Conservation (phyloP, 495 filamentous ascomycete genomes). For the Eremomyces bilateralis region DNA sequence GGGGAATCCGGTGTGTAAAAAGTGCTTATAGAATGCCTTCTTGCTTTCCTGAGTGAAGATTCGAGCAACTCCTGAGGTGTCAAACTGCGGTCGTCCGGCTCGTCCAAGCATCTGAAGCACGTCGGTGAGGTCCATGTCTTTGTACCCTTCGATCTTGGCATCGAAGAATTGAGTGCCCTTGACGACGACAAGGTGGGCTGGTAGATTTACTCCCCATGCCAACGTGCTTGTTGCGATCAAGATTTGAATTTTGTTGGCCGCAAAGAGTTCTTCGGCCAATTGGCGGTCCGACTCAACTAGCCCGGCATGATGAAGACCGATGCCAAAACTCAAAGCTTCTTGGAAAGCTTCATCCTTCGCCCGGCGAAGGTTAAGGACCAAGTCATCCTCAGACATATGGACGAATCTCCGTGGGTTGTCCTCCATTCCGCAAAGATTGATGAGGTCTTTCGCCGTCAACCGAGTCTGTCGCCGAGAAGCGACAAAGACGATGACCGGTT, state of each 20-base stretch:
- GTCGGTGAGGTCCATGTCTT: constrained; percentile 97
- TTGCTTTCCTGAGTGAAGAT: constrained; percentile 96
- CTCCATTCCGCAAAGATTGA: constrained; percentile 96
- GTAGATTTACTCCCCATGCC: constrained; percentile 96
- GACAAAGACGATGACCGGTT: constrained; percentile 96
- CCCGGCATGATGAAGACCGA: constrained; percentile 92
- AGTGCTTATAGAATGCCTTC: constrained; percentile 99
- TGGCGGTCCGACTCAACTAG: constrained; percentile 84
- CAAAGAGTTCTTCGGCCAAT: constrained; percentile 79
- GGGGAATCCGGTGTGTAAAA: constrained; percentile 92
- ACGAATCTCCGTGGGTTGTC: constrained; percentile 89
- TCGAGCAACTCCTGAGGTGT: constrained; percentile 79
- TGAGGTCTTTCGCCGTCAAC: constrained; percentile 83
- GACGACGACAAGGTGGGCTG: constrained; percentile 89
- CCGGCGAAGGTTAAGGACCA: constrained; percentile 56
- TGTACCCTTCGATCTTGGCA: constrained; percentile 92
- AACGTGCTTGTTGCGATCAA: constrained; percentile 91
- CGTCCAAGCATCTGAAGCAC: constrained; percentile 96
- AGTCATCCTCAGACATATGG: constrained; percentile 81
- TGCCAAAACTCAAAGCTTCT: constrained; percentile 86
- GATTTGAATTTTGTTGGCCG: constrained; percentile 96
- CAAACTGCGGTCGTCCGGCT: constrained; percentile 90
- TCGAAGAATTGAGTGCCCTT: constrained; percentile 98
- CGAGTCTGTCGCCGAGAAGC: constrained; percentile 88
- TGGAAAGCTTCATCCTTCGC: constrained; percentile 84